A percentile compares a stretch with the other conserved stretches of the same genome.
These are phyloP conservation scores for Avena insularis DNA, from an alignment of 176 grass and related monocot species.

Conservation along the genomic window DNA sequence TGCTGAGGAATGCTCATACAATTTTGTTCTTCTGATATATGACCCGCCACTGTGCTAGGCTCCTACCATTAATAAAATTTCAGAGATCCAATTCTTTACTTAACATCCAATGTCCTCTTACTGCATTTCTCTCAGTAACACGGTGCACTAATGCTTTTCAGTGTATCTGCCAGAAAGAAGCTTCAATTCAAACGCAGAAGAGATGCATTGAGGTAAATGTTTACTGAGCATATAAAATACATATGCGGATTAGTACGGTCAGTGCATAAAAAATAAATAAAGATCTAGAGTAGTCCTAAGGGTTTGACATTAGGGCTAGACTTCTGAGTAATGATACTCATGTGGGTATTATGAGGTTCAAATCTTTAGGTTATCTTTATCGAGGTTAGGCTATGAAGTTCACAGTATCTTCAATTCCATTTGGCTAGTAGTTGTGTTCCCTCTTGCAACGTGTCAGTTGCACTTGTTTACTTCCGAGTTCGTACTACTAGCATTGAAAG, in stretches of 20 bases:
- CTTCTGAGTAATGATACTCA: constrained; percentile 18
- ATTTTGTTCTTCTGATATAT: constrained; percentile 1
- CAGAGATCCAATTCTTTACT: not conserved
- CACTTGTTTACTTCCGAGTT: constrained; percentile 47
- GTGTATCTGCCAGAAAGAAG: constrained; percentile 9
- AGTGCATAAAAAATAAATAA: constrained; percentile 37
- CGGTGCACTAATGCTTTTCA: not conserved
- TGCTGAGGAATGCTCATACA: constrained; percentile 18
- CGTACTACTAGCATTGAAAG: constrained; percentile 52
- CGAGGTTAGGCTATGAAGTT: constrained; percentile 22
- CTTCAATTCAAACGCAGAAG: not conserved
- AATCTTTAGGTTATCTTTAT: constrained; percentile 33
- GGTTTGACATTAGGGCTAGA: constrained; percentile 52
- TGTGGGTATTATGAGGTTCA: constrained; percentile 33
- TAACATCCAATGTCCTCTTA: constrained; percentile 9
- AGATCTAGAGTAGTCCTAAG: constrained; percentile 45
- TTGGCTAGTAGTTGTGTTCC: constrained; percentile 40
- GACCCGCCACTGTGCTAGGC: constrained; percentile 15
- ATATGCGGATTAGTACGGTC: not conserved
- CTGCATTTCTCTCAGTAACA: constrained; percentile 12
- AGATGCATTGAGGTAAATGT: not conserved
- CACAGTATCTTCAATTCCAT: constrained; percentile 39
- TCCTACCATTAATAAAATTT: not conserved
- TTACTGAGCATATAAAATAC: constrained; percentile 17
- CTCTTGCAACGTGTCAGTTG: constrained; percentile 48